Evolutionary conservation across 345 rosid species (phyloP).

Genomic region (Brassica cretica): DNA sequence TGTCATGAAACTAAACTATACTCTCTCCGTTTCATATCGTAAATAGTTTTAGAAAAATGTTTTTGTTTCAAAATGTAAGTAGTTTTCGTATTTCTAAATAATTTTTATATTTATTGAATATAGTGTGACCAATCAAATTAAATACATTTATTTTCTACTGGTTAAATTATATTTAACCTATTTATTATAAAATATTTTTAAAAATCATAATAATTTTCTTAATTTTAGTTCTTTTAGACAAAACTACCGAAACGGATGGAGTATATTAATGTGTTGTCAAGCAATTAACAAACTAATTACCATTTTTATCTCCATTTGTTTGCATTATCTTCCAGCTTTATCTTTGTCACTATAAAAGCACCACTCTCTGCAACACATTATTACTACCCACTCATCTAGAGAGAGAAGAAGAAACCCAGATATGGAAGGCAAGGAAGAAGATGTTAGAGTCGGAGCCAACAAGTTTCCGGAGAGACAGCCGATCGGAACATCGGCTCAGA

Average conservation of each 20-base stretch:
- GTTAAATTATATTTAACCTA: too few relatives aligned
- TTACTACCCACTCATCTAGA: neutral
- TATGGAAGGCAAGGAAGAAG: slow-evolving; percentile 57
- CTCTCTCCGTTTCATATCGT: too few relatives aligned
- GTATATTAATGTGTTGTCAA: neutral
- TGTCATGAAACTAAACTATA: neutral
- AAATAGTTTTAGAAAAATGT: too few relatives aligned
- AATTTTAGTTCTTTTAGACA: too few relatives aligned
- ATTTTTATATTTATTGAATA: too few relatives aligned
- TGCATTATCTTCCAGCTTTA: slow-evolving; percentile 26
- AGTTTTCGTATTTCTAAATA: too few relatives aligned
- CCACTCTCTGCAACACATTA: slow-evolving; percentile 32
- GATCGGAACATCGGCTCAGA: slow-evolving; percentile 52
- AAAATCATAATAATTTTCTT: too few relatives aligned
- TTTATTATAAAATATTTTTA: too few relatives aligned
- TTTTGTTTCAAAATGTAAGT: too few relatives aligned
- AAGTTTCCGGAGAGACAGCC: slow-evolving; percentile 52
- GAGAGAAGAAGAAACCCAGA: neutral
- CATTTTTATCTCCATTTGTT: slow-evolving; percentile 20
- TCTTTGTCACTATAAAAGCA: slow-evolving; percentile 19
- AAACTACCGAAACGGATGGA: too few relatives aligned
- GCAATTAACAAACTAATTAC: neutral
- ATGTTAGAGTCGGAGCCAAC: slow-evolving; percentile 52
- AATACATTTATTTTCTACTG: too few relatives aligned
- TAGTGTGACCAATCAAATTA: too few relatives aligned